These are phyloP conservation scores for Epichloe aotearoae DNA, from an alignment of 2,329 filamentous ascomycete genomes.

Conservation along the genomic window DNA sequence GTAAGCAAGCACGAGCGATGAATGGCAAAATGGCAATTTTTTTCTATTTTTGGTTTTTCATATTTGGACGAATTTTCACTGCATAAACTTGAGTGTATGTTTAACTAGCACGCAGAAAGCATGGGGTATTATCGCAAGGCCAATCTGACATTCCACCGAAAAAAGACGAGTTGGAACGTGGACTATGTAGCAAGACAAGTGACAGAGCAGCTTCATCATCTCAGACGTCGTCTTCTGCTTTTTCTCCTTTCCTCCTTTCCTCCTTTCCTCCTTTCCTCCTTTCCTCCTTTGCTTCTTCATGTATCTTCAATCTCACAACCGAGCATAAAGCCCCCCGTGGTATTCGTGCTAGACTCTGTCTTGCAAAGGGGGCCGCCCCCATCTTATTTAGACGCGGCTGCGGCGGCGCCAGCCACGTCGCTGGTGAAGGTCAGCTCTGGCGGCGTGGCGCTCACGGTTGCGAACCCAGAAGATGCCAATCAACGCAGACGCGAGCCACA, in stretches of 20 bases:
- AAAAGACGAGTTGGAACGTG: neutral
- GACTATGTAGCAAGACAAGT: neutral
- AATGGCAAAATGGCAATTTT: neutral
- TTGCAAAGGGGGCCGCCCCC: no score
- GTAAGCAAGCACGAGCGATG: no score
- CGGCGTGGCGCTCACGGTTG: conserved; percentile 21
- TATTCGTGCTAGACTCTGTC: no score
- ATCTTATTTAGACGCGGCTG: conserved; percentile 24
- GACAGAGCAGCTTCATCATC: neutral
- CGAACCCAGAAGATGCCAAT: conserved; percentile 43
- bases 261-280: neutral
- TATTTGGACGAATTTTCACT: no score
- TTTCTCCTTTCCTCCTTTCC: neutral
- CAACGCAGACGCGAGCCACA: conserved; percentile 54
- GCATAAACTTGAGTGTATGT: no score
- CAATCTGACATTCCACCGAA: neutral
- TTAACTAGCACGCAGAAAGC: neutral
- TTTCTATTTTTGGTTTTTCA: no score
- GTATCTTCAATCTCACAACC: no score
- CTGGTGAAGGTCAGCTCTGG: conserved; percentile 16
- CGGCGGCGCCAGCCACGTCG: conserved; percentile 30
- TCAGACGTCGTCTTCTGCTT: no score
- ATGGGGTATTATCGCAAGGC: neutral
- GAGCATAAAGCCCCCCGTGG: no score
- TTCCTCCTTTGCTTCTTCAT: neutral